A percentile compares a stretch with the other conserved stretches of the same genome.
phyloP scores from a whole-genome alignment of 805 yeast species.

The Candida sphagnicola region DNA sequence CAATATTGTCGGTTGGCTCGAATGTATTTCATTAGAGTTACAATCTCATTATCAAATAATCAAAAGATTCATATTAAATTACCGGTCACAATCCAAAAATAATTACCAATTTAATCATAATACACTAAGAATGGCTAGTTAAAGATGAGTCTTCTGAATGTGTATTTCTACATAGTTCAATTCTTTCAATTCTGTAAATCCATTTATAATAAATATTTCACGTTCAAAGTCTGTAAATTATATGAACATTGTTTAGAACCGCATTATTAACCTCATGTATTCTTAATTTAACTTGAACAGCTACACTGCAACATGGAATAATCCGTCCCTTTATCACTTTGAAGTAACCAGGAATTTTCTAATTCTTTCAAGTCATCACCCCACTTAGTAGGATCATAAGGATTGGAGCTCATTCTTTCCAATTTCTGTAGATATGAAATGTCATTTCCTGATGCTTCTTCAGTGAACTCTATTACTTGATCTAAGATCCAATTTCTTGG shows the following conservation, averaged over 20 bases:
- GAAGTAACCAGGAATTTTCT: slow-evolving; percentile 50
- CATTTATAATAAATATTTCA: neutral
- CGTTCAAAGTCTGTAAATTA: too few species aligned
- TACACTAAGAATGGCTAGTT: neutral
- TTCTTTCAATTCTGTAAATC: neutral
- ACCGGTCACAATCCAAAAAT: slow-evolving; percentile 26
- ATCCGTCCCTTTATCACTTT: slow-evolving; percentile 47
- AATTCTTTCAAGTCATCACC: slow-evolving; percentile 59
- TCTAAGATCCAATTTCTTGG: slow-evolving; percentile 86
- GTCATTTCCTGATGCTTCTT: slow-evolving; percentile 48
- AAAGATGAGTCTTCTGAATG: too few species aligned
- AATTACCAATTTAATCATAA: too few species aligned
- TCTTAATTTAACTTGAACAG: slow-evolving; percentile 51
- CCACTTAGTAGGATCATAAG: slow-evolving; percentile 68
- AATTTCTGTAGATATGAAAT: slow-evolving; percentile 53
- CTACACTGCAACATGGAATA: slow-evolving; percentile 69
- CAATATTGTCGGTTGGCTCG: slow-evolving; percentile 32
- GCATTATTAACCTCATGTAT: too few species aligned
- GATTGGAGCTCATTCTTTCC: slow-evolving; percentile 67
- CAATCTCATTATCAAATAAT: slow-evolving; percentile 17
- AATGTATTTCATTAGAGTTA: slow-evolving; percentile 25
- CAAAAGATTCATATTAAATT: slow-evolving; percentile 21
- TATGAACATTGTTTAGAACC: too few species aligned
- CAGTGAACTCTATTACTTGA: slow-evolving; percentile 63
- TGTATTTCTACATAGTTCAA: neutral